A percentile compares a stretch with the other conserved stretches of the same genome.
phyloP scores from a whole-genome alignment of 2,329 filamentous ascomycete genomes.

The Aspergillus niger region DNA sequence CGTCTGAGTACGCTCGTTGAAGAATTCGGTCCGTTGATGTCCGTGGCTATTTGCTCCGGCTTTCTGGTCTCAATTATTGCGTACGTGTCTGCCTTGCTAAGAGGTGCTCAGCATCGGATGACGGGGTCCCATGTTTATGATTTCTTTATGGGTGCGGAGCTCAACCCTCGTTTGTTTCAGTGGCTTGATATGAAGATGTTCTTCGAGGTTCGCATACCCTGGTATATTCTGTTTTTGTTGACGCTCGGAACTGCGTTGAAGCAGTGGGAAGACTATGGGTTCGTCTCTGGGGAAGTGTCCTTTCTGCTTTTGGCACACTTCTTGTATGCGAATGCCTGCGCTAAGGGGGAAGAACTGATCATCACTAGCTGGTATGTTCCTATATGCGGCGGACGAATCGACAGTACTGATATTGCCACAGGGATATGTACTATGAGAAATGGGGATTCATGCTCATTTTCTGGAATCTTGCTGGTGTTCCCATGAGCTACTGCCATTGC shows the following conservation, averaged over 20 bases:
- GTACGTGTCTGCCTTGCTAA: slow-evolving; percentile 78
- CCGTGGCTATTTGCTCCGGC: slow-evolving; percentile 86
- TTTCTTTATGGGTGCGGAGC: slow-evolving; percentile 86
- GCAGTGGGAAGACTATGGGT: slow-evolving; percentile 81
- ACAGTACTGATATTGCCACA: slow-evolving; percentile 2
- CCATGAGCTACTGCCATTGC: slow-evolving; percentile 89
- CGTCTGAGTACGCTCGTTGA: slow-evolving; percentile 86
- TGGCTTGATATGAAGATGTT: slow-evolving; percentile 93
- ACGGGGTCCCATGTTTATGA: slow-evolving; percentile 78
- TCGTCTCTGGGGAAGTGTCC: slow-evolving; percentile 75
- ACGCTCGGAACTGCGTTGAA: slow-evolving; percentile 72
- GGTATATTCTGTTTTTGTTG: slow-evolving; percentile 84
- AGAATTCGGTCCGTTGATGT: slow-evolving; percentile 90
- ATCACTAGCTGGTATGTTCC: slow-evolving; percentile 70
- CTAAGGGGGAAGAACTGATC: slow-evolving; percentile 88
- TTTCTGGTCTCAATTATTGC: slow-evolving; percentile 78
- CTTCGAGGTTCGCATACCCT: slow-evolving; percentile 89
- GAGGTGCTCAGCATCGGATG: slow-evolving; percentile 87
- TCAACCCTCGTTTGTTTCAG: slow-evolving; percentile 80
- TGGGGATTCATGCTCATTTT: slow-evolving; percentile 97
- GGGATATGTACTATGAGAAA: slow-evolving; percentile 95
- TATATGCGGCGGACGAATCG: not conserved
- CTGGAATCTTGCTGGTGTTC: slow-evolving; percentile 92
- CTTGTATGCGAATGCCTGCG: slow-evolving; percentile 86
- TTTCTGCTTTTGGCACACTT: slow-evolving; percentile 88